Evolutionary conservation across 352 stramenopile species (phyloP).

Genomic region (Globisporangium megalacanthum): DNA sequence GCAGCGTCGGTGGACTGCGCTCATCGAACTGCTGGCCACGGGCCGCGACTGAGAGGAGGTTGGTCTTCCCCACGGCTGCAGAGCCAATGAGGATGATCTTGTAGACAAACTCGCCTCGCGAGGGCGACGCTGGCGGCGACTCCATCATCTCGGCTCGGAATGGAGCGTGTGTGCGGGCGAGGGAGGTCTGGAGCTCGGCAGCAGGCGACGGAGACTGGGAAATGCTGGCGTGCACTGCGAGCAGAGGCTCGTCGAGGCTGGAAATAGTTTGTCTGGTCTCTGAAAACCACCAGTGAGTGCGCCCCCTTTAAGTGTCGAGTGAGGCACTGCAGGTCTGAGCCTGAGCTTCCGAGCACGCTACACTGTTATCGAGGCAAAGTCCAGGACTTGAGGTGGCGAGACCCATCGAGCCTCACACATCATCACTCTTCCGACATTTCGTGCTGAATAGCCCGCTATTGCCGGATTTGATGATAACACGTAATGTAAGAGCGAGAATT

Average conservation of each 20-base stretch:
- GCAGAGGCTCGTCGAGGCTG: neutral
- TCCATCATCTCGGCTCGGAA: slow-evolving; percentile 4
- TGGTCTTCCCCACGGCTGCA: slow-evolving; percentile 58
- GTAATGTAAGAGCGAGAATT: too few species aligned
- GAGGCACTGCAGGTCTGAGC: too few species aligned
- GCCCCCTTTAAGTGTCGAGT: too few species aligned
- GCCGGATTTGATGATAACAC: too few species aligned
- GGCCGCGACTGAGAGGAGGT: slow-evolving; percentile 47
- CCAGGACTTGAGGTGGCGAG: too few species aligned
- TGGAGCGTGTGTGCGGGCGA: neutral
- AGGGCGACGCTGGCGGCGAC: slow-evolving; percentile 33
- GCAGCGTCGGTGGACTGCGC: slow-evolving; percentile 37
- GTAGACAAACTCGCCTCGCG: slow-evolving; percentile 43
- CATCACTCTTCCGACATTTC: too few species aligned
- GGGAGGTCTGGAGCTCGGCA: too few species aligned
- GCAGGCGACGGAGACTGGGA: neutral
- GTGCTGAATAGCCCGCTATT: too few species aligned
- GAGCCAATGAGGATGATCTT: slow-evolving; percentile 65
- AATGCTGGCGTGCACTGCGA: neutral
- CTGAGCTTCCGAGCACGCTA: too few species aligned
- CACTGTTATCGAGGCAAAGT: too few species aligned
- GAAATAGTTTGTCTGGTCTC: neutral
- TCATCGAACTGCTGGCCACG: slow-evolving; percentile 55
- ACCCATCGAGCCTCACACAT: too few species aligned
- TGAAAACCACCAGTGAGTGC: too few species aligned